Evolutionary conservation across 2,329 filamentous ascomycete species (phyloP), one percentile per base, ranked within the genome.

Genomic region (Stagonosporopsis vannaccii): DNA sequence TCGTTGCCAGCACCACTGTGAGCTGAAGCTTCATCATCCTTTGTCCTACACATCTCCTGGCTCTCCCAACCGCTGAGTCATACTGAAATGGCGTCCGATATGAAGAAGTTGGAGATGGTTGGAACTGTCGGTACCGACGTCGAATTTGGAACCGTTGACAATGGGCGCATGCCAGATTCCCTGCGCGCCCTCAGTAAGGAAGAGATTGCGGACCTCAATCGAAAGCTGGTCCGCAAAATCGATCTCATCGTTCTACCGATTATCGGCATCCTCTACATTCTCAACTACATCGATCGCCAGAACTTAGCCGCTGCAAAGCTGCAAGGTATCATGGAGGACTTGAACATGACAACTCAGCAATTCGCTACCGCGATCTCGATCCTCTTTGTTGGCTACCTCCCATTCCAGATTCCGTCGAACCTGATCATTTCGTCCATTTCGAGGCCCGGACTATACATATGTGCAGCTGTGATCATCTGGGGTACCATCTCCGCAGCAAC

Each of bases 381-480:
- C 73, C 87, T 52, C 86, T 87, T 66, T 68, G 78, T 79, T 26
- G 77, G 81, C 37, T 64, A 65, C 61, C 47, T 67, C 13, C 60
- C 64, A 0, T 63, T 67, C 8, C 65, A 67, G 47, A 61, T 66
- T 11, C 62, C 65, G 2, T 58, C 51, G 19, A 64, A 65, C 36
- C 53, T 67, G 3, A 51, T 65, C 65, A 63, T 67, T 26, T 45
- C 62, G 4, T 62, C 56, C n/a, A 50, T 65, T 26, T 41, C 55
- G 5, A 47, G 62, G n/a, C 62, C 56, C 13, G 62, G 60, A 4
- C 45, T 67, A 13, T 67, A 65, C 53, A 65, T 67, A 22, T 65
- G 59, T 46, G 40, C 15, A 23, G 62, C 59, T 30, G 59, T 65
- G n/a, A 39, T 64, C 19, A 58, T 63, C 13, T 67, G 64, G 64